These are phyloP conservation scores for Monilinia laxa DNA, from an alignment of 2,329 filamentous ascomycete genomes.

Conservation along the genomic window DNA sequence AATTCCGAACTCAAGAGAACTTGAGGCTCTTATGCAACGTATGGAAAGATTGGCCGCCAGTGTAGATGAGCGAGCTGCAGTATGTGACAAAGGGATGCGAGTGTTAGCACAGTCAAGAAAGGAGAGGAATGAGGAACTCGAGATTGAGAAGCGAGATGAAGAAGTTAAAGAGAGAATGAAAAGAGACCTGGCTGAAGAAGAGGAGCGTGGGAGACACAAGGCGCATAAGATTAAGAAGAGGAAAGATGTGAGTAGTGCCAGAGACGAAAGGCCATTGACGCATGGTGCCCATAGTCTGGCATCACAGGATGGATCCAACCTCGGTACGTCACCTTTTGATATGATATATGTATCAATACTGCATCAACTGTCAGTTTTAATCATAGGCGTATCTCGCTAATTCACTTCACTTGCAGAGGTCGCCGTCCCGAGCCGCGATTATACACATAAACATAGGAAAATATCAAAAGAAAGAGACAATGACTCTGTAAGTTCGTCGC, in stretches of 20 bases:
- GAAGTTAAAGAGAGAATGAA: slow-evolving; percentile 42
- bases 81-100: slow-evolving; percentile 73
- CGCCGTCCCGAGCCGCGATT: slow-evolving; percentile 31
- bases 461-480: slow-evolving; percentile 38
- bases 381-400: slow-evolving; percentile 3
- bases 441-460: slow-evolving; percentile 25
- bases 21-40: slow-evolving; percentile 62
- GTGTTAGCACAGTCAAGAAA: slow-evolving; percentile 66
- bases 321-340: slow-evolving; percentile 48
- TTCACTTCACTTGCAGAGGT: slow-evolving; percentile 28
- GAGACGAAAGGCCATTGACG: slow-evolving; percentile 58
- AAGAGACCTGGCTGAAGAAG: slow-evolving; percentile 50
- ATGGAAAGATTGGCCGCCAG: slow-evolving; percentile 64
- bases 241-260: slow-evolving; percentile 64
- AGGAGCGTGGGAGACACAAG: slow-evolving; percentile 50
- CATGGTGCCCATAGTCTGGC: slow-evolving; percentile 63
- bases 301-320: slow-evolving; percentile 61
- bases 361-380: background rate
- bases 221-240: slow-evolving; percentile 73
- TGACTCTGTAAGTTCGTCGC: slow-evolving; percentile 59
- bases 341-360: background rate
- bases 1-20: slow-evolving; percentile 62
- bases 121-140: slow-evolving; percentile 55
- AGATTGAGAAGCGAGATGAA: slow-evolving; percentile 48
- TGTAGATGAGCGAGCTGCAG: slow-evolving; percentile 64